Conservation (phyloP, 495 filamentous ascomycete genomes). For the Hyaloscypha finlandica region DNA sequence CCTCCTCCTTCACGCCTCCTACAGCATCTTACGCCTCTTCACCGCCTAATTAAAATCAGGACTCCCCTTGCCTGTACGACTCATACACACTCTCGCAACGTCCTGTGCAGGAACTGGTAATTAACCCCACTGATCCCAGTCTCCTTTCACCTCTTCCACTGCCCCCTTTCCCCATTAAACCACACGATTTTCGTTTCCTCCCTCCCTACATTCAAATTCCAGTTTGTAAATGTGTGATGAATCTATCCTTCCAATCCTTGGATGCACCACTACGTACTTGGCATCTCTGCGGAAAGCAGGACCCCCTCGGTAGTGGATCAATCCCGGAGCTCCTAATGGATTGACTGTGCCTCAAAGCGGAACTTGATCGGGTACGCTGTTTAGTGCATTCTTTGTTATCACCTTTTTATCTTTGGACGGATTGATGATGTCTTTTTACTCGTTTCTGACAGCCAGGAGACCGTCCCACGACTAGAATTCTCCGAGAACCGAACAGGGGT, state of each 20-base stretch:
- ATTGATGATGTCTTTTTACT: conserved; percentile 31
- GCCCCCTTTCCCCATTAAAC: conserved; percentile 44
- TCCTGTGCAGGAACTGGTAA: conserved; percentile 38
- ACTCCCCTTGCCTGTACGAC: conserved; percentile 42
- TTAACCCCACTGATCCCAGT: conserved; percentile 23
- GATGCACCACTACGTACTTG: conserved; percentile 53
- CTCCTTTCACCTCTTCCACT: conserved; percentile 44
- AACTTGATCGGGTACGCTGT: conserved; percentile 41
- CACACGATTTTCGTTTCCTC: conserved; percentile 42
- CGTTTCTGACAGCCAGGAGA: conserved; percentile 33
- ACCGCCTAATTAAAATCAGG: conserved; percentile 44
- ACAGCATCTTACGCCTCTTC: conserved; percentile 39
- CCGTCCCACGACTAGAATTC: conserved; percentile 16
- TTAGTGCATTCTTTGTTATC: conserved; percentile 48
- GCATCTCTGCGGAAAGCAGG: conserved; percentile 49
- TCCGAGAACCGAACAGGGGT: neutral
- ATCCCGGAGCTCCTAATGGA: conserved; percentile 37
- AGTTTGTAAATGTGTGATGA: conserved; percentile 38
- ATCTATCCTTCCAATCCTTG: conserved; percentile 57
- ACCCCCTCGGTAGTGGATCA: conserved; percentile 48
- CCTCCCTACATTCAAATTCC: conserved; percentile 40
- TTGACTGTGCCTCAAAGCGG: conserved; percentile 18
- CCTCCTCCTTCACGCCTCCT: conserved; percentile 21
- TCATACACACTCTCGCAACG: conserved; percentile 56
- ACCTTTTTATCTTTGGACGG: conserved; percentile 40